Conservation (phyloP, 129 eudicot species). For the Pseudognaphalium luteoalbum region DNA sequence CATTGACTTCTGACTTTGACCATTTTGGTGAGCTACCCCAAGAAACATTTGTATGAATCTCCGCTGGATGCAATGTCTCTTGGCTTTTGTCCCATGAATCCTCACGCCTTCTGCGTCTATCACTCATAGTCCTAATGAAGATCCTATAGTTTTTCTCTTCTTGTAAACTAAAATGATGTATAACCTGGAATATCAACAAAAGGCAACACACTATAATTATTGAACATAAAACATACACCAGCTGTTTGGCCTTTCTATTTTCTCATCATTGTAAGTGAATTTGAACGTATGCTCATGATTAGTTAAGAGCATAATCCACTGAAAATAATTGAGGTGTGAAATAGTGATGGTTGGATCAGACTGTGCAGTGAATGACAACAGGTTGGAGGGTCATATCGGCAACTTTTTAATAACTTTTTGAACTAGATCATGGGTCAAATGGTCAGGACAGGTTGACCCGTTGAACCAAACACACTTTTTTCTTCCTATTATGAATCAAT, state of each 20-base stretch:
- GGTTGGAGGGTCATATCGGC: slow-evolving; percentile 1
- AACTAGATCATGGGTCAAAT: slow-evolving; percentile 5
- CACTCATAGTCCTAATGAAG: slow-evolving; percentile 43
- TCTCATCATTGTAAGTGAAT: not conserved
- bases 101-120: slow-evolving; percentile 37
- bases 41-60: slow-evolving; percentile 31
- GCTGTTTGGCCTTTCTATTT: not conserved
- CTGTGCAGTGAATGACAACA: not conserved
- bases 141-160: slow-evolving; percentile 8
- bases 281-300: slow-evolving; percentile 7
- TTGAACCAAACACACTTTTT: slow-evolving; percentile 3
- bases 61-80: slow-evolving; percentile 35
- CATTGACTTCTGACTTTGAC: slow-evolving; percentile 34
- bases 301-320: slow-evolving; percentile 7
- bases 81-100: slow-evolving; percentile 41
- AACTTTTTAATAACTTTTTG: not conserved
- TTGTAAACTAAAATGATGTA: slow-evolving; percentile 29
- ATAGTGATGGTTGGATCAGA: not conserved
- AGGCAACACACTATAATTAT: slow-evolving; percentile 20
- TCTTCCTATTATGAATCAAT: not conserved
- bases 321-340: not conserved
- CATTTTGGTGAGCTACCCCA: slow-evolving; percentile 33
- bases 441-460: slow-evolving; percentile 1
- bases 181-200: slow-evolving; percentile 33
- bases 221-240: not conserved